These are phyloP conservation scores for Thelonectria blattea DNA, from an alignment of 2,329 filamentous ascomycete species.

Conservation along the genomic window DNA sequence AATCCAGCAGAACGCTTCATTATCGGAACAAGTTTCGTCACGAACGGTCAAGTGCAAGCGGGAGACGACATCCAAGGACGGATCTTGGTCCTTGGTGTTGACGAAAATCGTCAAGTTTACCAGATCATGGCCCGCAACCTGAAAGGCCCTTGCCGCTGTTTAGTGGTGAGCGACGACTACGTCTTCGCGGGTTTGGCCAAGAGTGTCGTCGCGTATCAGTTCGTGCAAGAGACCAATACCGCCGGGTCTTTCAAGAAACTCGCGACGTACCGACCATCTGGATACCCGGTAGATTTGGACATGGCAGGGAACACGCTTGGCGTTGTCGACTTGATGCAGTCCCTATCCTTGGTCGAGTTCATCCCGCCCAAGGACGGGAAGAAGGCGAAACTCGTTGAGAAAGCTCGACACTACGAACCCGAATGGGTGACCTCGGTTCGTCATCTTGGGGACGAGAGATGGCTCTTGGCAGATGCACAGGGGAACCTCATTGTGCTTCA, in stretches of 20 bases:
- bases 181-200: constrained; percentile 91
- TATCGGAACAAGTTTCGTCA: constrained; percentile 84
- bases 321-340: constrained; percentile 94
- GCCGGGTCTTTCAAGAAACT: constrained; percentile 69
- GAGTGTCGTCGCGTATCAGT: constrained; percentile 70
- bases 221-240: constrained; percentile 60
- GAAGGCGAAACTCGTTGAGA: constrained; percentile 71
- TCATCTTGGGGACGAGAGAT: constrained; percentile 73
- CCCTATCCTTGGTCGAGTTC: constrained; percentile 79
- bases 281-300: constrained; percentile 81
- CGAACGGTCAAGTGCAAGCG: constrained; percentile 61
- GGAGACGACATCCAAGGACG: constrained; percentile 66
- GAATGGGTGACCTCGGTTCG: constrained; percentile 83
- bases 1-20: constrained; percentile 77
- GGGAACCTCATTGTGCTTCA: constrained; percentile 86
- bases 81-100: constrained; percentile 84
- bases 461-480: constrained; percentile 84
- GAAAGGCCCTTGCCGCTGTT: constrained; percentile 79
- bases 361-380: constrained; percentile 60
- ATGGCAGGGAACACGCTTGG: constrained; percentile 78
- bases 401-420: constrained; percentile 80
- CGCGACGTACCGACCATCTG: constrained; percentile 80
- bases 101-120: constrained; percentile 74
- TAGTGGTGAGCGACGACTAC: constrained; percentile 75
- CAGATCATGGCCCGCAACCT: constrained; percentile 72